These are phyloP conservation scores for Helianthus annuus DNA, from an alignment of 129 eudicot genomes.

Conservation along the genomic window HanXRQr2.0-SUNRISE NC_035444.2:19986637-19987136, in stretches of 20 bases:
- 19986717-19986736: conserved; percentile 57
- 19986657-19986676: conserved; percentile 29
- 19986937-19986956: neutral
- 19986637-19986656: conserved; percentile 32
- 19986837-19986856: conserved; percentile 3
- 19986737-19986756: conserved; percentile 44
- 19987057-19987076: too few relatives aligned
- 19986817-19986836: conserved; percentile 2
- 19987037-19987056: too few relatives aligned
- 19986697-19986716: conserved; percentile 67
- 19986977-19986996: too few relatives aligned
- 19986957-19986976: too few relatives aligned
- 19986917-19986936: neutral
- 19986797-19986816: neutral
- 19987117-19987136: too few relatives aligned
- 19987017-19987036: too few relatives aligned
- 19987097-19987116: too few relatives aligned
- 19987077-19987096: too few relatives aligned
- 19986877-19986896: conserved; percentile 12
- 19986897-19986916: neutral
- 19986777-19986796: neutral
- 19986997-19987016: too few relatives aligned
- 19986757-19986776: conserved; percentile 2
- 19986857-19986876: conserved; percentile 27
- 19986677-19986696: conserved; percentile 28